Base-by-base conservation (phyloP, 2,329 filamentous ascomycete genomes). In the Ophiostoma ips region DNA sequence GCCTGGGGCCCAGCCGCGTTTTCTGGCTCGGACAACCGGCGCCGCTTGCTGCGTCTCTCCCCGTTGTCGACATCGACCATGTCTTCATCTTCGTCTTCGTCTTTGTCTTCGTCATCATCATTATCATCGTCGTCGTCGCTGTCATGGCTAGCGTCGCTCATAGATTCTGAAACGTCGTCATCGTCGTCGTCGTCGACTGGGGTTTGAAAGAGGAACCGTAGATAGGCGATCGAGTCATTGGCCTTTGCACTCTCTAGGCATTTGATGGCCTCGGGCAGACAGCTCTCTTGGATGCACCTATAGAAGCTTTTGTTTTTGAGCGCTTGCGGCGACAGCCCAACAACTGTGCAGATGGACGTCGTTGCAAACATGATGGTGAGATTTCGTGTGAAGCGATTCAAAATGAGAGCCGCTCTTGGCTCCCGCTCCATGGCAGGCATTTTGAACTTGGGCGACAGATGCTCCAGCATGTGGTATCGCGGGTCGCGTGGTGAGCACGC, bases 141-240 rank as follows among this genome's bases (percentile, higher is more conserved):
- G 28, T 70, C 63, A 18, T 63, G 63, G 11, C 64, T 66, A 11
- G 66, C 64, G 10, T 70, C 65, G 16, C 18, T 44, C 18, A n/a
- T 64, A 3, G 10, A 28, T 28, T 28, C 24, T 28, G 24, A 28
- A 28, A 28, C 21, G 3, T 48, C 62, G 37, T 68, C 62, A 11
- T 72, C 66, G 47, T 76, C 71, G 50, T 75, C 72, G 28, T 71
- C 72, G 50, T 74, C 69, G 30, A 82, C 72, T 16, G 86, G 86
- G 61, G 92, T 83, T 49, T 84, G 76, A 59, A 84, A 90, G 76
- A 81, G 86, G 63, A 94, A 94, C 16, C 87, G 83, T 52, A 94
- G 71, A 59, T 94, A 94, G 2, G 87, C 87, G 59, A 94, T 92
- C 2, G 87, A 94, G 62, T 94, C 86, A 58, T 94, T 94, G 28